Conservation (phyloP, 2,329 filamentous ascomycete genomes). For the Trichophaea hybrida region DNA sequence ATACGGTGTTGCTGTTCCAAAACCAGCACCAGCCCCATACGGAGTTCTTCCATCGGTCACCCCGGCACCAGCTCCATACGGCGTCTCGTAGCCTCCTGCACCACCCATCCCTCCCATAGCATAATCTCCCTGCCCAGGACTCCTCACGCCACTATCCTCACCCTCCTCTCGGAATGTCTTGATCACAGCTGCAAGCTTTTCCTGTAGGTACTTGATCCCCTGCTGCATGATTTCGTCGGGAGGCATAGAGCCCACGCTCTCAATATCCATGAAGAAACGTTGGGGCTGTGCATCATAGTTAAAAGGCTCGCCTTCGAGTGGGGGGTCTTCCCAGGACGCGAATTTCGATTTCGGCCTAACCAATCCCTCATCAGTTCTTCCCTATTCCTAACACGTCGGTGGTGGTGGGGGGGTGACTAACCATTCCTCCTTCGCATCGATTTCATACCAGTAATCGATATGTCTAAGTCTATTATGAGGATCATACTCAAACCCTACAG, state of each 20-base stretch:
- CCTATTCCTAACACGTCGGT: not conserved
- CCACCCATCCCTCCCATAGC: slow-evolving; percentile 25
- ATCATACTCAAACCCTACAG: slow-evolving; percentile 95
- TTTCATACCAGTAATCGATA: slow-evolving; percentile 88
- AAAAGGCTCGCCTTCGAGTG: slow-evolving; percentile 71
- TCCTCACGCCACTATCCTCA: slow-evolving; percentile 35
- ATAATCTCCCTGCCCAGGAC: slow-evolving; percentile 21
- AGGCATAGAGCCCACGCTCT: slow-evolving; percentile 73
- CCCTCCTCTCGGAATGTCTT: slow-evolving; percentile 46
- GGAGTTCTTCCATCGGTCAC: slow-evolving; percentile 18
- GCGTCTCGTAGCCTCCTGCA: slow-evolving; percentile 25
- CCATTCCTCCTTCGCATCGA: slow-evolving; percentile 71
- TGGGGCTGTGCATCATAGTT: slow-evolving; percentile 76
- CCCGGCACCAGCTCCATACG: slow-evolving; percentile 24
- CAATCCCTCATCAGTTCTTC: slow-evolving; percentile 20
- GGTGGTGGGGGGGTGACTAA: slow-evolving; percentile 34
- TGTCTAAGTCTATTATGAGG: slow-evolving; percentile 92
- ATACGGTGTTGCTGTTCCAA: slow-evolving; percentile 19
- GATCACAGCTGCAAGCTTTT: slow-evolving; percentile 74
- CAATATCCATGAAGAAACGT: slow-evolving; percentile 87
- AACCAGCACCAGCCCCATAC: slow-evolving; percentile 14
- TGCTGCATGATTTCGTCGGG: slow-evolving; percentile 80
- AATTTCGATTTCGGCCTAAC: slow-evolving; percentile 67
- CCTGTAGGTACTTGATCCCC: slow-evolving; percentile 75
- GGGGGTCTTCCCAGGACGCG: slow-evolving; percentile 62